Percentiles rank a stretch among this genome's conserved stretches.
phyloP scores from a whole-genome alignment of 352 stramenopile species.

The Globisporangium paroecandrum region DNA sequence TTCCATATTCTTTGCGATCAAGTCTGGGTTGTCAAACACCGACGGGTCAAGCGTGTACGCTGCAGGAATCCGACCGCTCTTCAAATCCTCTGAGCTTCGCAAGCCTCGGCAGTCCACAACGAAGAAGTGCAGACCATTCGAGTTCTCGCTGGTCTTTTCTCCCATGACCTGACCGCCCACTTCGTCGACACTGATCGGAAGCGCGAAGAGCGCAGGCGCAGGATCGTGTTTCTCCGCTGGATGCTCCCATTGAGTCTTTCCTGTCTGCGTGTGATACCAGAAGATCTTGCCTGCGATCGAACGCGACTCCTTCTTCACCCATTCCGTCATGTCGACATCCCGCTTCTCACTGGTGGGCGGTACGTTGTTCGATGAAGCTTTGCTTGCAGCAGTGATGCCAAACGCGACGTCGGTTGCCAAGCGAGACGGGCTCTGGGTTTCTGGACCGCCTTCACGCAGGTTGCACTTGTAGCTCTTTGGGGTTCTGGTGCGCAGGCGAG shows the following conservation, averaged over 20 bases:
- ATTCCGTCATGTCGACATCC: constrained; percentile 76
- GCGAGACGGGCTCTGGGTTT: constrained; percentile 47
- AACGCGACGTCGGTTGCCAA: constrained; percentile 61
- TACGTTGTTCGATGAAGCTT: constrained; percentile 21
- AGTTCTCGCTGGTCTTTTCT: constrained; percentile 34
- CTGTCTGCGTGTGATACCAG: constrained; percentile 73
- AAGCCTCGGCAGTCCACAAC: constrained; percentile 73
- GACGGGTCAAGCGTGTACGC: constrained; percentile 75
- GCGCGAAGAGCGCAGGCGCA: constrained; percentile 55
- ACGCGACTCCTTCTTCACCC: constrained; percentile 71
- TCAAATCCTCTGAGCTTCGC: constrained; percentile 73
- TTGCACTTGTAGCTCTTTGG: constrained; percentile 65
- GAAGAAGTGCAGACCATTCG: constrained; percentile 52
- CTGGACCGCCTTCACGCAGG: constrained; percentile 32
- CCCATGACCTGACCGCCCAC: constrained; percentile 67
- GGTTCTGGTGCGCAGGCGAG: constrained; percentile 54
- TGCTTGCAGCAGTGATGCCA: constrained; percentile 22
- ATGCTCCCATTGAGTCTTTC: constrained; percentile 80
- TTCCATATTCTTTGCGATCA: constrained; percentile 70
- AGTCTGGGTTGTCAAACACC: constrained; percentile 74
- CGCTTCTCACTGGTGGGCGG: constrained; percentile 13
- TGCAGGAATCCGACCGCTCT: constrained; percentile 72
- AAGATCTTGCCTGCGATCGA: constrained; percentile 75
- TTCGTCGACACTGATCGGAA: constrained; percentile 68
- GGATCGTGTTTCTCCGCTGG: constrained; percentile 57